phyloP scores from a whole-genome alignment of 1,284 basidiomycete species.

The Boletus holoroseus region DNA sequence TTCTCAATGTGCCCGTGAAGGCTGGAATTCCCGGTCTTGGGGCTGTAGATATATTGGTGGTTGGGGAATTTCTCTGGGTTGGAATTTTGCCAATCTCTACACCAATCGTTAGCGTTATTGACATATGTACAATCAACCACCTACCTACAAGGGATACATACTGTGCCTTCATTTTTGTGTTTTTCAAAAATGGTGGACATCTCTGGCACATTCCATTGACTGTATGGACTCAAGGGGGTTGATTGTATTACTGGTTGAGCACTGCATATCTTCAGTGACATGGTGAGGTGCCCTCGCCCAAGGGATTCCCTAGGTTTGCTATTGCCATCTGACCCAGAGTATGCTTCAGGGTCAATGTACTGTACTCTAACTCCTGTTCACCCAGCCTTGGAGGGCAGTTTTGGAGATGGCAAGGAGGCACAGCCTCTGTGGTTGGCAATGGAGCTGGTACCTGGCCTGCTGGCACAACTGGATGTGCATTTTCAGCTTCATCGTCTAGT shows the following conservation, averaged over 20 bases:
- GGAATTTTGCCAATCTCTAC: no score
- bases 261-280: background rate
- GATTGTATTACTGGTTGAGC: background rate
- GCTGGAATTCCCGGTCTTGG: background rate
- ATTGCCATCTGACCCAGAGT: background rate
- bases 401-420: no score
- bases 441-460: no score
- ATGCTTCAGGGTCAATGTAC: background rate
- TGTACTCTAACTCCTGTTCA: background rate
- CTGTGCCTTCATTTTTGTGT: background rate
- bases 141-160: background rate
- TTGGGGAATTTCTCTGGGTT: background rate
- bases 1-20: background rate
- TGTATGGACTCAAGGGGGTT: background rate
- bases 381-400: background rate
- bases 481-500: background rate
- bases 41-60: background rate
- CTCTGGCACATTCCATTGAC: background rate
- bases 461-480: background rate
- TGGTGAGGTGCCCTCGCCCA: background rate
- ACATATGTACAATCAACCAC: background rate
- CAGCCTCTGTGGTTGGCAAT: no score
- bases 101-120: background rate
- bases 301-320: background rate
- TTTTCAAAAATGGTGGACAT: background rate